phyloP scores from a whole-genome alignment of 2,329 filamentous ascomycete genomes.

The Colletotrichum endophyticum region DNA sequence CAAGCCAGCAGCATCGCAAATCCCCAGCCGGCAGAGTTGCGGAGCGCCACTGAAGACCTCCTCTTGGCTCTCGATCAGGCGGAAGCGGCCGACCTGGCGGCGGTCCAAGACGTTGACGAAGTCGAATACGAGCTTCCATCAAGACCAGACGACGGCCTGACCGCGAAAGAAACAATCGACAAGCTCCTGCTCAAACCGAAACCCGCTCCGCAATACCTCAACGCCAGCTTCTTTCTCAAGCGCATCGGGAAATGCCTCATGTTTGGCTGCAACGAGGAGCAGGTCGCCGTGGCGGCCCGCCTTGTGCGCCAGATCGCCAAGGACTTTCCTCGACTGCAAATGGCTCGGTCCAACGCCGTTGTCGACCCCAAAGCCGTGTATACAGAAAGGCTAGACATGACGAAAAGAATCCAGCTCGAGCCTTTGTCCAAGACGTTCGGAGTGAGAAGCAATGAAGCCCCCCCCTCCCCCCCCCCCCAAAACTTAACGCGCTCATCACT shows the following conservation, averaged over 20 bases:
- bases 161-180: not conserved
- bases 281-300: slow-evolving; percentile 10
- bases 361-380: not conserved
- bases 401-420: not conserved
- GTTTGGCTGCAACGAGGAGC: slow-evolving; percentile 21
- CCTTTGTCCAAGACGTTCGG: not conserved
- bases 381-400: not conserved
- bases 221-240: not conserved
- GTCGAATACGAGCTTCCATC: not conserved
- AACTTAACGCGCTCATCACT: not conserved
- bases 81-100: not conserved
- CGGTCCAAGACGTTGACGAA: not conserved
- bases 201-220: not conserved
- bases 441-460: not conserved
- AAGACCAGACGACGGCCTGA: not conserved
- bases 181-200: not conserved
- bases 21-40: not conserved
- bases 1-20: not conserved
- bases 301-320: slow-evolving; percentile 7
- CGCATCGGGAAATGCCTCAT: slow-evolving; percentile 22
- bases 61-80: not conserved
- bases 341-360: not conserved
- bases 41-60: not conserved
- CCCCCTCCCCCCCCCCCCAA: no score
- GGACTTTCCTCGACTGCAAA: not conserved